These are phyloP conservation scores for Collybia nuda DNA, from an alignment of 768 basidiomycete species.

Conservation along the genomic window DNA sequence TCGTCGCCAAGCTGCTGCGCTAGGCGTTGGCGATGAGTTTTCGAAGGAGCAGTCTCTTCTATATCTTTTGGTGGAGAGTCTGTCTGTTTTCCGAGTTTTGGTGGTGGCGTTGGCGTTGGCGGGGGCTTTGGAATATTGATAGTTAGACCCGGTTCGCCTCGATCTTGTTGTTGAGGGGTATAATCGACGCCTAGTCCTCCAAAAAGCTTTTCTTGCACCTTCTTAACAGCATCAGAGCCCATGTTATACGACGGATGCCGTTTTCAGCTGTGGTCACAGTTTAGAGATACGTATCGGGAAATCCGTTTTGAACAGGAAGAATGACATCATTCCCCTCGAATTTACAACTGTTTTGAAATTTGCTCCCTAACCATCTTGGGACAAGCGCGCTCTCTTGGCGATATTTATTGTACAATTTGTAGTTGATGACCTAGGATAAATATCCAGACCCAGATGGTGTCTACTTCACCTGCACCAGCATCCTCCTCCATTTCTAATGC, in stretches of 20 bases:
- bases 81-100: slow-evolving; percentile 41
- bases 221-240: slow-evolving; percentile 48
- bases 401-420: too few relatives aligned
- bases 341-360: too few relatives aligned
- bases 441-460: too few relatives aligned
- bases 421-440: too few relatives aligned
- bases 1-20: slow-evolving; percentile 60
- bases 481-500: too few relatives aligned
- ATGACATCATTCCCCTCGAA: too few relatives aligned
- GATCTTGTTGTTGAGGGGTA: slow-evolving; percentile 9
- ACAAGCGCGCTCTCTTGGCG: too few relatives aligned
- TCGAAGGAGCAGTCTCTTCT: slow-evolving; percentile 15
- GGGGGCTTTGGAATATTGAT: slow-evolving; percentile 69
- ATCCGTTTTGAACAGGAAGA: too few relatives aligned
- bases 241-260: slow-evolving; percentile 15
- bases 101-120: slow-evolving; percentile 39
- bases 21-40: slow-evolving; percentile 64
- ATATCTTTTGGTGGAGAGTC: slow-evolving; percentile 32
- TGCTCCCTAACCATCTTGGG: too few relatives aligned
- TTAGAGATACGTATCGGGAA: too few relatives aligned
- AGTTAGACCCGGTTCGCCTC: slow-evolving; percentile 41
- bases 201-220: slow-evolving; percentile 76
- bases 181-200: slow-evolving; percentile 35
- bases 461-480: too few relatives aligned
- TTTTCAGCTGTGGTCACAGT: too few relatives aligned